Conservation (phyloP, 805 yeast genomes). For the Sugiyamaella smithiae region DNA sequence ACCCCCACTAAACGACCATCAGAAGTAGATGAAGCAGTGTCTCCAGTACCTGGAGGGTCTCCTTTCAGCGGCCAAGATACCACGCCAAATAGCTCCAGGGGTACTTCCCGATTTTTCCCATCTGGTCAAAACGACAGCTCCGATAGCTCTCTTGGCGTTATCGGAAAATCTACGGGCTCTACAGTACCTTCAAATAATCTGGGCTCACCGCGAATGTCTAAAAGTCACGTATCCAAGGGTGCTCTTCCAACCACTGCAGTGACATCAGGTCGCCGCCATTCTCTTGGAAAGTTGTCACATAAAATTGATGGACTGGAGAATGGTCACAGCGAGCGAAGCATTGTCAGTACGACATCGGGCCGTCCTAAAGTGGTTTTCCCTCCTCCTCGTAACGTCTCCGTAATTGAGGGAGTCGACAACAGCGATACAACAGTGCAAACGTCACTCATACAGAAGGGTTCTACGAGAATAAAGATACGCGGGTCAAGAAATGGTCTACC, state of each 20-base stretch:
- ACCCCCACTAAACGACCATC: background rate
- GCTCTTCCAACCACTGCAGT: no score
- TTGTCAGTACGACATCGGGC: background rate
- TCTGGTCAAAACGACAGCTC: slow-evolving; percentile 10
- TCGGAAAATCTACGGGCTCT: background rate
- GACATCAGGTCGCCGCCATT: no score
- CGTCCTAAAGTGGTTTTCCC: slow-evolving; percentile 20
- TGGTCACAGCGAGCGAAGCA: slow-evolving; percentile 13
- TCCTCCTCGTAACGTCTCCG: background rate
- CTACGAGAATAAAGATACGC: slow-evolving; percentile 6
- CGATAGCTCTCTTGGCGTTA: background rate
- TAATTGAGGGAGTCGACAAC: no score
- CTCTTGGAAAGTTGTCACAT: no score
- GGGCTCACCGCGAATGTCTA: no score
- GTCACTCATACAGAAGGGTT: no score
- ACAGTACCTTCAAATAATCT: no score
- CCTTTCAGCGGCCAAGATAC: slow-evolving; percentile 6
- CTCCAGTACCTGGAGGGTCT: slow-evolving; percentile 8
- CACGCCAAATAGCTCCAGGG: slow-evolving; percentile 15
- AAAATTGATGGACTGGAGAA: slow-evolving; percentile 2
- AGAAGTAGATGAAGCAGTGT: background rate
- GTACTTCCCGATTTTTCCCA: slow-evolving; percentile 22
- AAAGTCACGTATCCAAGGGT: no score
- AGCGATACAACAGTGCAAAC: slow-evolving; percentile 16
- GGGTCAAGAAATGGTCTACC: slow-evolving; percentile 14